Evolutionary conservation across 495 filamentous ascomycete species (phyloP).

Genomic region (Daldinia grandis): DNA sequence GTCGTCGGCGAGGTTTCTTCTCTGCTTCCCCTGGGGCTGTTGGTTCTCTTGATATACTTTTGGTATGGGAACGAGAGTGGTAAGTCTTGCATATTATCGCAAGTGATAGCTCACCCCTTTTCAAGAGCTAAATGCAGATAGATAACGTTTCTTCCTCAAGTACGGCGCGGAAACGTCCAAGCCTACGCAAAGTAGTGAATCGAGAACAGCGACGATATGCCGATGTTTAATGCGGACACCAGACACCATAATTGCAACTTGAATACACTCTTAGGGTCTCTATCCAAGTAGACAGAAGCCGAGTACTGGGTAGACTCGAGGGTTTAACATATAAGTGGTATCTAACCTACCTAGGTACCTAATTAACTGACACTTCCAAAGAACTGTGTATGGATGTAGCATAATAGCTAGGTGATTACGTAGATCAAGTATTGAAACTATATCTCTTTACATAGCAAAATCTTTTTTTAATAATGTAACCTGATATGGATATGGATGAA

Average conservation of each 20-base stretch:
- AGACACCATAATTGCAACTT: neutral
- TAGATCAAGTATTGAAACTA: neutral
- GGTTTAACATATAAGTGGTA: too few relatives aligned
- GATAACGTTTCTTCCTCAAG: neutral
- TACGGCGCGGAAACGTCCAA: neutral
- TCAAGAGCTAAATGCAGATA: neutral
- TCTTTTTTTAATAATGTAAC: too few relatives aligned
- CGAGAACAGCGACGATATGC: neutral
- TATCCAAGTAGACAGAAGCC: neutral
- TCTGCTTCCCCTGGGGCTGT: neutral
- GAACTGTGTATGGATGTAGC: too few relatives aligned
- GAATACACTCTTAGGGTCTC: neutral
- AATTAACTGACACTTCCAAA: too few relatives aligned
- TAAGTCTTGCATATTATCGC: neutral
- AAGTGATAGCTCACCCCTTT: neutral
- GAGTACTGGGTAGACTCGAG: neutral
- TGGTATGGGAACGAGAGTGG: neutral
- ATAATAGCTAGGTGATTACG: too few relatives aligned
- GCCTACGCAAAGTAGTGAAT: neutral
- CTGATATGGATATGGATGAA: too few relatives aligned
- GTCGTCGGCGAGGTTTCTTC: neutral
- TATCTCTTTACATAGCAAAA: too few relatives aligned
- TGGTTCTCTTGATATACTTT: conserved; percentile 1
- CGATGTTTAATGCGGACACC: neutral
- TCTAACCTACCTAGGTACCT: too few relatives aligned